Conservation (phyloP, 345 rosid genomes). For the Bretschneidera sinensis region DNA sequence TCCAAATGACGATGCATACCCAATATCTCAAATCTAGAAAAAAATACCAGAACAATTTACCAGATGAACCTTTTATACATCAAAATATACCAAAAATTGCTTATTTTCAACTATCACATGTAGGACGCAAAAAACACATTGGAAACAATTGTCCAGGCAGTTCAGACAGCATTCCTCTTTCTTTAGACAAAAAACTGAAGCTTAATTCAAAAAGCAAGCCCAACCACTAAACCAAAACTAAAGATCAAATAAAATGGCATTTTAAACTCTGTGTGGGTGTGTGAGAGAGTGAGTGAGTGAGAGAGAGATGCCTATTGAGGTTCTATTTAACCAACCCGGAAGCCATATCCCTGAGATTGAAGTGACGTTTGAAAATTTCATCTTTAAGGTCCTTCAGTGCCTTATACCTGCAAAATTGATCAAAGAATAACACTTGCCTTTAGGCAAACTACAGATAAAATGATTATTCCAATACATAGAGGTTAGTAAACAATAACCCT, state of each 20-base stretch:
- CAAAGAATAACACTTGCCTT: background rate
- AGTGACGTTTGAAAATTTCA: constrained; percentile 65
- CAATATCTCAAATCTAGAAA: constrained; percentile 57
- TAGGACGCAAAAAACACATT: background rate
- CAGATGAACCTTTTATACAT: constrained; percentile 1
- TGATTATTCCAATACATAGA: background rate
- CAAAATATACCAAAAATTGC: background rate
- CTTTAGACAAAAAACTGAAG: too few relatives aligned
- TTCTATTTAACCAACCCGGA: constrained; percentile 55
- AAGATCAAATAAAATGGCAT: too few relatives aligned
- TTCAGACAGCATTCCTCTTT: too few relatives aligned
- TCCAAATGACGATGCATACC: constrained; percentile 88
- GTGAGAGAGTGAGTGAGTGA: too few relatives aligned
- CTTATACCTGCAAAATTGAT: constrained; percentile 62
- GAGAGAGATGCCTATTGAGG: too few relatives aligned
- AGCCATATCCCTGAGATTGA: constrained; percentile 65
- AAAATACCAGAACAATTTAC: constrained; percentile 11
- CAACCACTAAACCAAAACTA: too few relatives aligned
- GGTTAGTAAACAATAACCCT: background rate
- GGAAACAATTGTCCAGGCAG: too few relatives aligned
- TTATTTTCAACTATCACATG: background rate
- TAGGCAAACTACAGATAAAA: background rate
- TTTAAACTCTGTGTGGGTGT: too few relatives aligned
- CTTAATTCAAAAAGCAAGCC: too few relatives aligned
- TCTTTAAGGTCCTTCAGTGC: constrained; percentile 77